Conservation (phyloP, 495 filamentous ascomycete species). For the Lindgomyces ingoldianus region DNA sequence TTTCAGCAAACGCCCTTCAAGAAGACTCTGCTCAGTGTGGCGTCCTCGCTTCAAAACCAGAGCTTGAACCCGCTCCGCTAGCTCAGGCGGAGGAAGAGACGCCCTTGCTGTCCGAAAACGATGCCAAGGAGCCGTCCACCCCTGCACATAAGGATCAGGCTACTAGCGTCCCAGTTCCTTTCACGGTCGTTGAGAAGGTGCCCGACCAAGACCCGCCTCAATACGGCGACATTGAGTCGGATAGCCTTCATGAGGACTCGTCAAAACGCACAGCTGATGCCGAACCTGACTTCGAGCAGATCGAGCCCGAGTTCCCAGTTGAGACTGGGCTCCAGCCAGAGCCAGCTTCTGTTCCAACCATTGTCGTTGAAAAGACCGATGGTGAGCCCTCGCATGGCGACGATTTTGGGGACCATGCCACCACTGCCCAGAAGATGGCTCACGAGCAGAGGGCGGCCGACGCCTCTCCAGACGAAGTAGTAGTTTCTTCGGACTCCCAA, state of each 20-base stretch:
- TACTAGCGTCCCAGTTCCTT: conserved; percentile 24
- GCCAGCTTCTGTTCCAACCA: conserved; percentile 16
- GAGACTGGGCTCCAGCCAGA: conserved; percentile 2
- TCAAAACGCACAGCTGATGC: conserved; percentile 34
- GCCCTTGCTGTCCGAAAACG: too few relatives aligned
- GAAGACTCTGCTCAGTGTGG: conserved; percentile 3
- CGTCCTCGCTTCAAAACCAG: neutral
- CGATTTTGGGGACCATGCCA: conserved; percentile 36
- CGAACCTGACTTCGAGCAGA: conserved; percentile 27
- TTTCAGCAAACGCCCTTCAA: neutral
- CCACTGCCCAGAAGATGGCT: conserved; percentile 33
- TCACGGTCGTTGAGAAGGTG: conserved; percentile 35
- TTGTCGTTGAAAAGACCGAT: conserved; percentile 39
- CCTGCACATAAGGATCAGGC: neutral
- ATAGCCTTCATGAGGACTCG: conserved; percentile 20
- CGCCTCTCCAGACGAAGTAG: conserved; percentile 36
- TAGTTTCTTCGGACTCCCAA: conserved; percentile 14
- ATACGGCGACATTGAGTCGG: conserved; percentile 26
- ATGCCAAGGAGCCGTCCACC: neutral
- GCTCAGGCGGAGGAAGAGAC: too few relatives aligned
- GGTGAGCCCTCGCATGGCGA: conserved; percentile 34
- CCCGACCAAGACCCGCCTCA: conserved; percentile 19
- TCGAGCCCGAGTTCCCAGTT: conserved; percentile 1
- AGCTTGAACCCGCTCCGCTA: too few relatives aligned
- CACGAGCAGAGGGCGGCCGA: conserved; percentile 36